Evolutionary conservation across 2,329 filamentous ascomycete species (phyloP), one percentile per base, ranked within the genome.

Genomic region (Chalaropsis thielavioides): DNA sequence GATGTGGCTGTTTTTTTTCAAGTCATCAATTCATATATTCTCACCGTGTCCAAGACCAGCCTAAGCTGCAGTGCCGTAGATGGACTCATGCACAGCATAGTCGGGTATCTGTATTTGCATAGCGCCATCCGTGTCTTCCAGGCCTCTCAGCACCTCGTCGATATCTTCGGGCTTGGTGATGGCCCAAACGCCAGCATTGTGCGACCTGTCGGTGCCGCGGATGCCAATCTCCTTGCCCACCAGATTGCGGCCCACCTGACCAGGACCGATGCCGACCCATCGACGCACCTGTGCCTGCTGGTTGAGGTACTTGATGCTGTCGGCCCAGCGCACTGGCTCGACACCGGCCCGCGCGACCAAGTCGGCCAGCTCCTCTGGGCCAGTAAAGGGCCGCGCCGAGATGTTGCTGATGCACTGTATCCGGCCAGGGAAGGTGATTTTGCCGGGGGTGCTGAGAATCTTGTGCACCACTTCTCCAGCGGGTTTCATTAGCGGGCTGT

Each of bases 161-260:
- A 90, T 82, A 73, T 90, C 87, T 64, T 80, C 81, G 8, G 92
- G 90, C 72, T 91, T 87, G 10, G 85, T 92, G 64, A 96, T 89
- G 3, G 88, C 91, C 91, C 92, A 96, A 0, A 96, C 92, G 1
- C 92, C 92, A 61, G 91, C 92, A 1, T 91, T 91, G 73, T 92
- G 95, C 61, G 92, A 83, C 17, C 82, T 77, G 64, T 94, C 89
- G 71, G 87, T 83, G 24, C 84, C 85, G 61, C 84, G 83, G 84
- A 94, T 92, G 10, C 91, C 92, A 2, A 96, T 92, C 75, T 96
- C 92, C 75, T 96, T 96, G 13, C 92, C 91, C 0, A 97, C 92
- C 7, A 97, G 79, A 73, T 96, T 96, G 66, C 92, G 81, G 0
- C 92, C 92, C 1, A 97, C 92, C 73, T 95, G 95, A 4, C 92